Evolutionary conservation across 78 protist genomes (phyloP).

Genomic region (Pelomyxa schiedti): DNA sequence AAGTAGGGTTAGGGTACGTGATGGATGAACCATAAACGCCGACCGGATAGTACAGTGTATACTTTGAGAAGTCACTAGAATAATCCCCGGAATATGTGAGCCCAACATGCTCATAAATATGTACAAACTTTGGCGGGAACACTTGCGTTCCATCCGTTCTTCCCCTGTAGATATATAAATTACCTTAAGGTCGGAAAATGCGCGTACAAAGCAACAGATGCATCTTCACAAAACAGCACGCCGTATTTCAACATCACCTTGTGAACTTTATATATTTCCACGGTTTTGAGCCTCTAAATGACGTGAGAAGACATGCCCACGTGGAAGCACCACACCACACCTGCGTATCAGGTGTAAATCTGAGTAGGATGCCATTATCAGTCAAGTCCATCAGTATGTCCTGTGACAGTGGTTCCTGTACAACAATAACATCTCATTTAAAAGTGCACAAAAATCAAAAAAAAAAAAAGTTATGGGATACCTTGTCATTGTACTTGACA

Average conservation of each 20-base stretch:
- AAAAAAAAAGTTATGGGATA: background rate
- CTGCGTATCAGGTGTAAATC: conserved; percentile 44
- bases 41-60: conserved; percentile 51
- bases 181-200: background rate
- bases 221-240: background rate
- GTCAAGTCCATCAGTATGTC: conserved; percentile 41
- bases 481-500: background rate
- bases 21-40: too few relatives aligned
- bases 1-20: too few relatives aligned
- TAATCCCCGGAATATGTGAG: conserved; percentile 55
- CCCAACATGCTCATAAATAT: conserved; percentile 44
- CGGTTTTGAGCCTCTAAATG: background rate
- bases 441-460: background rate
- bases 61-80: conserved; percentile 14
- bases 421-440: background rate
- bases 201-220: background rate
- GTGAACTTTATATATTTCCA: background rate
- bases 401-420: conserved; percentile 41
- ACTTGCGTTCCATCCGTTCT: background rate
- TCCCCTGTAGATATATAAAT: background rate
- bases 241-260: background rate
- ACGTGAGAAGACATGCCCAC: too few relatives aligned
- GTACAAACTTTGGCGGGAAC: conserved; percentile 22
- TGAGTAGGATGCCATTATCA: conserved; percentile 40
- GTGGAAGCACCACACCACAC: too few relatives aligned